These are phyloP conservation scores for Candida suzukii DNA, from an alignment of 805 yeast species.

Conservation along the genomic window DNA sequence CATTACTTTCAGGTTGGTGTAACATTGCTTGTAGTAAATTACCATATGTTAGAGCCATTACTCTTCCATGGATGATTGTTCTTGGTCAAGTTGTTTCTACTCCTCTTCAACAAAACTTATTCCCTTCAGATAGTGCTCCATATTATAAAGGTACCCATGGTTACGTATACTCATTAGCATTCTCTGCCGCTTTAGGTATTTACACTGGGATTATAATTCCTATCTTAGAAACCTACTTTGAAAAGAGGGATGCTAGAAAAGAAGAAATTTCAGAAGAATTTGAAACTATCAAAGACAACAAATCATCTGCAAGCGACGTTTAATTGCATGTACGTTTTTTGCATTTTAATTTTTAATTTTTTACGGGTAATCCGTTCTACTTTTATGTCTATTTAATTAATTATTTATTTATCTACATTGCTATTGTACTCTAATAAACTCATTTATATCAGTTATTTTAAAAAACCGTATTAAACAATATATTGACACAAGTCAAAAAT, in stretches of 20 bases:
- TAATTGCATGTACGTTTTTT: neutral
- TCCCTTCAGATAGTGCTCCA: conserved; percentile 27
- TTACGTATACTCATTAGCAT: conserved; percentile 17
- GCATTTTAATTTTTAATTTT: too few relatives aligned
- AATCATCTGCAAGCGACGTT: neutral
- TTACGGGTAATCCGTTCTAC: too few relatives aligned
- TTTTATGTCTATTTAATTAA: too few relatives aligned
- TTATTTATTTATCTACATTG: too few relatives aligned
- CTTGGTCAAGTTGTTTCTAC: conserved; percentile 18
- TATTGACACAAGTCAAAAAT: too few relatives aligned
- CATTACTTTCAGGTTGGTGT: conserved; percentile 59
- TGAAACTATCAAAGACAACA: too few relatives aligned
- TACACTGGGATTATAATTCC: conserved; percentile 19
- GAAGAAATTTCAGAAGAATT: neutral
- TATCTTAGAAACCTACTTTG: conserved; percentile 9
- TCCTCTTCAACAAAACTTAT: conserved; percentile 23
- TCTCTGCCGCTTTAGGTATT: conserved; percentile 13
- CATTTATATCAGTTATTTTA: too few relatives aligned
- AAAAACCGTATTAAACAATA: too few relatives aligned
- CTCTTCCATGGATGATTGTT: conserved; percentile 20
- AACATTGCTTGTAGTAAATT: conserved; percentile 39
- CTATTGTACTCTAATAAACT: too few relatives aligned
- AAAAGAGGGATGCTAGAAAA: conserved; percentile 2
- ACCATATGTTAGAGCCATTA: conserved; percentile 18
- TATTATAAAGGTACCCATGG: conserved; percentile 19